Percentiles rank a stretch among this genome's conserved stretches.
These are phyloP conservation scores for Podila clonocystis DNA, from an alignment of 192 early-diverging fungal species.

Conservation along the genomic window DNA sequence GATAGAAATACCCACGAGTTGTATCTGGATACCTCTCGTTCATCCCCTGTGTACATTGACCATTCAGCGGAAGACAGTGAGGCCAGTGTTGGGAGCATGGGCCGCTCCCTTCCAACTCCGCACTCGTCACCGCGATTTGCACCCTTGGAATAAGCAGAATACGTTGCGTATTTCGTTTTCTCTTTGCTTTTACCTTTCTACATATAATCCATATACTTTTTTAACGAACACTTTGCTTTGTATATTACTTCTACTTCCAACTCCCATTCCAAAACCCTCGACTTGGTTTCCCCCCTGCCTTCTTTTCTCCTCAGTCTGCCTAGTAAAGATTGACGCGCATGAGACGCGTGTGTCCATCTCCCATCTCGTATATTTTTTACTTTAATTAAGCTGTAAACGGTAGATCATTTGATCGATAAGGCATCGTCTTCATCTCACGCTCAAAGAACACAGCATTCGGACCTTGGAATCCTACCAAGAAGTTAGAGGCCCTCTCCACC, in stretches of 20 bases:
- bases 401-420: too few species aligned
- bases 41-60: slow-evolving; percentile 5
- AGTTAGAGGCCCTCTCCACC: too few species aligned
- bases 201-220: background rate
- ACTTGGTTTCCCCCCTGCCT: too few species aligned
- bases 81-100: slow-evolving; percentile 21
- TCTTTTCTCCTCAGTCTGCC: too few species aligned
- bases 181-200: background rate
- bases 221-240: background rate
- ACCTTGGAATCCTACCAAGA: too few species aligned
- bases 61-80: slow-evolving; percentile 23
- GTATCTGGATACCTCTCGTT: background rate
- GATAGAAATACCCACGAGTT: background rate
- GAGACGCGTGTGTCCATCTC: too few species aligned
- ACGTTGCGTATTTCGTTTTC: background rate
- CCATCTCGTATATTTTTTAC: too few species aligned
- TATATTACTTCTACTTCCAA: background rate
- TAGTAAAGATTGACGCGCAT: too few species aligned
- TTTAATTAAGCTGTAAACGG: too few species aligned
- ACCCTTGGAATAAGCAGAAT: background rate
- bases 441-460: too few species aligned
- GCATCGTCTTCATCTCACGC: too few species aligned
- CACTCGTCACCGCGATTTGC: slow-evolving; percentile 24
- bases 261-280: too few species aligned
- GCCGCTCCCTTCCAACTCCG: slow-evolving; percentile 39